Evolutionary conservation across 345 rosid genomes (phyloP), one percentile per base, ranked within the genome.

Genomic region (Eucalyptus dawsonii): DNA sequence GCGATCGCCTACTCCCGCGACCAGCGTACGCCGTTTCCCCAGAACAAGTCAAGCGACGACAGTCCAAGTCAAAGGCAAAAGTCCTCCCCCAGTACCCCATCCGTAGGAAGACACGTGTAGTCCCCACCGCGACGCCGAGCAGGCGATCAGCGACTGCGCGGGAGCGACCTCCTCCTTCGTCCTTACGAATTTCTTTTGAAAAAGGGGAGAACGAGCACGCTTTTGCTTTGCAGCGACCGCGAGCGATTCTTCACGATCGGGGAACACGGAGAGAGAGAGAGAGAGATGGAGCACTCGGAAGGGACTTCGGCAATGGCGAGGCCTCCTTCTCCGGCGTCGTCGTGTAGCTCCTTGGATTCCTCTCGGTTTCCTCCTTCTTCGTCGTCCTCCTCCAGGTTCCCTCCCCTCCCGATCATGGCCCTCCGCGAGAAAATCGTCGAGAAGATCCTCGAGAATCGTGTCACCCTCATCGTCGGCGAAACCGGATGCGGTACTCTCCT

Each of bases 381-480:
- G 16, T 86, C 93, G 40, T 56, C 62, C 13, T 83, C 94, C 86
- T 83, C 95, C 10, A 89, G 90, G 86, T 96, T 95, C 92, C 91
- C 95, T 14, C 89, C 95, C 22, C 98, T 97, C 44, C 99, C 99
- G 1, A 91, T 96, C 69, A 90, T 93, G 96, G 93, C 96, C 49
- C 92, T 95, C 89, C 93, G 91, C 88, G 91, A 88, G 89, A 96
- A 87, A 81, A 96, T 97, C 91, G 93, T 96, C 88, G 99, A 96
- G 62, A 97, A 97, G 93, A 93, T 96, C 89, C 87, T 90, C 89
- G 95, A 95, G 89, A 97, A 96, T 95, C 98, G 98, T 90, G 99
- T 97, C 92, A 97, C 99, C 91, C 97, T 97, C 89, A 96, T 96
- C 87, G 95, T 97, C 89, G 99, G 99, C 89, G 99, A 96, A 49